Evolutionary conservation across 805 yeast genomes (phyloP).

Genomic region (Ogataea corticis): DNA sequence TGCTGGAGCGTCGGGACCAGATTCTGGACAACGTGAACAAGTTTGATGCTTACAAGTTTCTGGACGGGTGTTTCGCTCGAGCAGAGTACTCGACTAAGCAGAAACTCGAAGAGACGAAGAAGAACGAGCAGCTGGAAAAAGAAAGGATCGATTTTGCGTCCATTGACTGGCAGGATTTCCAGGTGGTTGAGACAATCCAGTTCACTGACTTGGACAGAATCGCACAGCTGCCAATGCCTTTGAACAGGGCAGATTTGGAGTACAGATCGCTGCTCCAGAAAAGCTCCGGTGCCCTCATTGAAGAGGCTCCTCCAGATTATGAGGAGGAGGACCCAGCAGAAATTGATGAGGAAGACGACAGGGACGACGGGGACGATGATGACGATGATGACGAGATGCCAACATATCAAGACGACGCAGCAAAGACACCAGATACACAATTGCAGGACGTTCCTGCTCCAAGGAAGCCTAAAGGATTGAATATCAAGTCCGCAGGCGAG

Average conservation of each 20-base stretch:
- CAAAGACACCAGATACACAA: neutral
- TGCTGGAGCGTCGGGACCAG: conserved; percentile 31
- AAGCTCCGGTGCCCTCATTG: conserved; percentile 34
- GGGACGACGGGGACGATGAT: conserved; percentile 8
- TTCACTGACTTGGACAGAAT: conserved; percentile 63
- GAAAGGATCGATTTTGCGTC: conserved; percentile 63
- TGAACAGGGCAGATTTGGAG: conserved; percentile 58
- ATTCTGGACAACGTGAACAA: conserved; percentile 23
- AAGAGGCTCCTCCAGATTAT: conserved; percentile 44
- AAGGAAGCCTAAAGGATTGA: conserved; percentile 48
- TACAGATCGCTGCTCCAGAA: conserved; percentile 60
- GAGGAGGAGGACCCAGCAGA: conserved; percentile 15
- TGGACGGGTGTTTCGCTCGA: conserved; percentile 50
- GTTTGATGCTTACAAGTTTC: conserved; percentile 34
- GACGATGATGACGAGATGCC: conserved; percentile 9
- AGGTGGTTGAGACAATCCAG: conserved; percentile 64
- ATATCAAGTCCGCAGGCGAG: conserved; percentile 70
- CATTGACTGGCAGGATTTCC: conserved; percentile 87
- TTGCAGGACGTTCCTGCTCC: neutral
- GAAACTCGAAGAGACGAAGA: conserved; percentile 33
- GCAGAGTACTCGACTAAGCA: conserved; percentile 52
- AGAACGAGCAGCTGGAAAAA: conserved; percentile 34
- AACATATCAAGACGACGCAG: neutral
- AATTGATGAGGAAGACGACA: neutral
- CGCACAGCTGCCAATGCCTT: conserved; percentile 55